Evolutionary conservation across 768 basidiomycete genomes (phyloP), one percentile per base, ranked within the genome.

Genomic region (Lactarius indigo): DNA sequence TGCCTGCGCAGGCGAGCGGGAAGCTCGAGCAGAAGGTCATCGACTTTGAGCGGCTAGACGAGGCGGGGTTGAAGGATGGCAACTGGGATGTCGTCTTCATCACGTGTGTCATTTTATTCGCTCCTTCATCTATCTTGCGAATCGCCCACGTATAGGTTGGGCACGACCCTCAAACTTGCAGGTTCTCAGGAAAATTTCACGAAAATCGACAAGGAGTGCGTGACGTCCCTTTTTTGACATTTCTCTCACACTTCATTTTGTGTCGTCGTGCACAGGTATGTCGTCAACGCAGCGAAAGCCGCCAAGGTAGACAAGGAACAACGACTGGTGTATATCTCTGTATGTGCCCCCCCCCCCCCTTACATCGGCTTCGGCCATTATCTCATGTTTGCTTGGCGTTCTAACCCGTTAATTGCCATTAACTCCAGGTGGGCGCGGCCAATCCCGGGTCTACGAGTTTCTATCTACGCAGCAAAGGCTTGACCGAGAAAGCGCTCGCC

Each of bases 31-130:
- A 91, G 76, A 84, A 86, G 71, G 77, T 77, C 2, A 80, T 91
- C 61, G 84, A 91, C 73, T 91, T 89, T 71, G 90, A 92, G 72
- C 87, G 86, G 64, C 71, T 88, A 7, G 81, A 80, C 9, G 79
- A 80, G 55, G 78, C 82, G 2, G 81, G 80, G 6, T 69, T 90
- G 69, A 79, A 80, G 54, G 79, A 82, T 1, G 83, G 80, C 10
- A 84, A 82, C 54, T 91, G 88, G 86, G 90, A 92, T 75, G 86
- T 89, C 26, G 87, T 94, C 0, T 88, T 87, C 72, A 85, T 94
- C 67, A 81, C 89, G 79, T 87, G 66, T 56, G 84, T 81, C 23
- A 8, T 35, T 33, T 15, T 15, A 1, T 33, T 17, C 5, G 28
- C 12, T 31, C 31, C 17, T 33, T 30, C 41, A 13, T n/a, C 35